Conservation (phyloP, 495 filamentous ascomycete genomes). For the Tricharina praecox region DNA sequence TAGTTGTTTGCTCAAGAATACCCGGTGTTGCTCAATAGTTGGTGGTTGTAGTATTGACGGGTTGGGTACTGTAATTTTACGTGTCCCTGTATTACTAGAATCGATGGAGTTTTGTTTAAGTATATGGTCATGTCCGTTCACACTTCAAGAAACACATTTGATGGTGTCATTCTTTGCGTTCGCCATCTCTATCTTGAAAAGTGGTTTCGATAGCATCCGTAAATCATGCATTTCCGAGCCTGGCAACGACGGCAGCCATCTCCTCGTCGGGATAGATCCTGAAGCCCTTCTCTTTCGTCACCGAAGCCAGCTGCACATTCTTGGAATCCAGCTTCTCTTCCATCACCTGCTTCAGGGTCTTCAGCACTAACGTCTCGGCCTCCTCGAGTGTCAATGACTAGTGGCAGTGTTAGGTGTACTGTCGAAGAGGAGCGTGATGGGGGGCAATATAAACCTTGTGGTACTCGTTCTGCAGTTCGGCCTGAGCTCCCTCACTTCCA, state of each 20-base stretch:
- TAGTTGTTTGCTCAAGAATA: too few relatives aligned
- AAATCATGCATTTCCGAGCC: constrained; percentile 33
- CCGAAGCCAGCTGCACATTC: constrained; percentile 95
- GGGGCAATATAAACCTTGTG: constrained; percentile 44
- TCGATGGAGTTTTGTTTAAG: too few relatives aligned
- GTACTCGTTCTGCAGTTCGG: constrained; percentile 94
- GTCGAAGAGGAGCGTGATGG: neutral
- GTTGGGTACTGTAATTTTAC: too few relatives aligned
- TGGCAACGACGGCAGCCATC: constrained; percentile 77
- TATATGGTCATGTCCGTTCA: too few relatives aligned
- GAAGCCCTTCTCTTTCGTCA: constrained; percentile 94
- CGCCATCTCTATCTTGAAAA: constrained; percentile 1
- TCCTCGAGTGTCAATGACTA: constrained; percentile 78
- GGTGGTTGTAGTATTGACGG: too few relatives aligned
- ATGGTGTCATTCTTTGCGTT: constrained; percentile 1
- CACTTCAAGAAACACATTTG: too few relatives aligned
- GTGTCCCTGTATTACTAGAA: too few relatives aligned
- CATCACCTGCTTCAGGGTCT: constrained; percentile 99
- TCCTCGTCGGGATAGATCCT: constrained; percentile 94
- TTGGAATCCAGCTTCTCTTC: constrained; percentile 98
- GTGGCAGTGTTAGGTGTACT: constrained; percentile 10
- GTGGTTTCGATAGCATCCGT: neutral
- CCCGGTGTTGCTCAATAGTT: neutral
- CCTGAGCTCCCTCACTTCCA: constrained; percentile 90
- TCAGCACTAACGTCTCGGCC: constrained; percentile 85